phyloP scores from a whole-genome alignment of 176 grass and related monocot species.

The Olyra latifolia region DNA sequence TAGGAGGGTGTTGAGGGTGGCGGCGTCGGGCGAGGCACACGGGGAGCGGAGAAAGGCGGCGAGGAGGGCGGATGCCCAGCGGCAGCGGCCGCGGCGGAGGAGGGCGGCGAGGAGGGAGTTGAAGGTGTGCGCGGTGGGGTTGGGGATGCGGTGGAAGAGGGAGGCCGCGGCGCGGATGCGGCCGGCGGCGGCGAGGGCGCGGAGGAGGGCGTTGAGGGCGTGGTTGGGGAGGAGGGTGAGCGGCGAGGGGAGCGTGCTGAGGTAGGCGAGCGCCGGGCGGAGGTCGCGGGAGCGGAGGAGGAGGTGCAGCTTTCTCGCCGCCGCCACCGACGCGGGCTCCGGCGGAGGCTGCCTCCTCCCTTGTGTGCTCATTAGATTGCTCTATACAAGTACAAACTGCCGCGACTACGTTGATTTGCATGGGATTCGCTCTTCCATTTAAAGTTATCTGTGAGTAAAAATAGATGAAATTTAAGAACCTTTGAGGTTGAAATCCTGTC shows the following conservation, averaged over 20 bases:
- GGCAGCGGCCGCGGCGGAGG: slow-evolving; percentile 54
- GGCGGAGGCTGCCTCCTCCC: not conserved
- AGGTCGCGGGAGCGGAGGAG: slow-evolving; percentile 78
- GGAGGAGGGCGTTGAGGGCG: slow-evolving; percentile 80
- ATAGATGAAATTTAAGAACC: too few relatives aligned
- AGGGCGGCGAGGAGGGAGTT: slow-evolving; percentile 79
- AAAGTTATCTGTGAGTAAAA: too few relatives aligned
- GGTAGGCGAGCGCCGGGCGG: slow-evolving; percentile 48
- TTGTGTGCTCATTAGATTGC: slow-evolving; percentile 16
- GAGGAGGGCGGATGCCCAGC: slow-evolving; percentile 54
- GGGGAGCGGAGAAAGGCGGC: slow-evolving; percentile 49
- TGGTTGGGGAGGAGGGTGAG: slow-evolving; percentile 69
- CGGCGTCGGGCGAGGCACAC: slow-evolving; percentile 49
- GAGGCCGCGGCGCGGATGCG: slow-evolving; percentile 63
- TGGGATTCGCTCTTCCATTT: too few relatives aligned
- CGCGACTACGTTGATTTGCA: not conserved
- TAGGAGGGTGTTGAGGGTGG: slow-evolving; percentile 80
- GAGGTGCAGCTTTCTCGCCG: slow-evolving; percentile 50
- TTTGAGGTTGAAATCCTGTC: too few relatives aligned
- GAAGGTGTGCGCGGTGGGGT: slow-evolving; percentile 65
- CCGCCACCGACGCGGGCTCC: slow-evolving; percentile 42
- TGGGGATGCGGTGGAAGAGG: slow-evolving; percentile 59
- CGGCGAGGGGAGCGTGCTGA: slow-evolving; percentile 44
- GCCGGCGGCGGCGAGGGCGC: slow-evolving; percentile 65
- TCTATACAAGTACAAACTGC: not conserved